Evolutionary conservation across 2,329 filamentous ascomycete species (phyloP).

Genomic region (Dactylellina cionopaga): DNA sequence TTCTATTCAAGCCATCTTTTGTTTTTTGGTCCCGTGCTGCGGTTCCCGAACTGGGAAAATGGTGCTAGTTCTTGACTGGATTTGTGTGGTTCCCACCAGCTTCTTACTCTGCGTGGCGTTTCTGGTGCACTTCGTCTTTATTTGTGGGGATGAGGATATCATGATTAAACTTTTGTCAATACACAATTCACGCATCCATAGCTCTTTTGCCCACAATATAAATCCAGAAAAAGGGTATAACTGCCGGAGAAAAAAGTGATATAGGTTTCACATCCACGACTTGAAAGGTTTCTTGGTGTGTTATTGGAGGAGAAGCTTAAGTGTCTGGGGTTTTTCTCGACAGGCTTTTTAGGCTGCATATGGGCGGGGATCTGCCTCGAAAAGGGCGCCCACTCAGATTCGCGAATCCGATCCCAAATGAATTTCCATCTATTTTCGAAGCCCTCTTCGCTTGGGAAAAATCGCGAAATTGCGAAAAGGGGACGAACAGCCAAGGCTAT

Average conservation of each 20-base stretch:
- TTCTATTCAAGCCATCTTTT: no score
- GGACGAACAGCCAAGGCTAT: not conserved
- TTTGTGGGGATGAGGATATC: no score
- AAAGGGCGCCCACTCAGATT: constrained; percentile 17
- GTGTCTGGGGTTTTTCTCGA: constrained; percentile 16
- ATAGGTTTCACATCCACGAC: constrained; percentile 25
- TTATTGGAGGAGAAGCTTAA: constrained; percentile 10
- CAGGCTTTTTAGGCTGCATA: constrained; percentile 26
- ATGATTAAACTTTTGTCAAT: no score
- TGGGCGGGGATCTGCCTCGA: no score
- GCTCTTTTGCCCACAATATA: not conserved
- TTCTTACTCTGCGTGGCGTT: not conserved
- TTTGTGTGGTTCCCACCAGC: not conserved
- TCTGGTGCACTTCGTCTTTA: not conserved
- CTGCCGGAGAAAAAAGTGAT: constrained; percentile 42
- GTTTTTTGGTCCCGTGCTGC: not conserved
- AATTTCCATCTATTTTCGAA: not conserved
- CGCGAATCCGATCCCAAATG: constrained; percentile 3
- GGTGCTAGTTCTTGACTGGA: not conserved
- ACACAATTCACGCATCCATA: no score
- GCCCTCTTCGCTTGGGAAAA: not conserved
- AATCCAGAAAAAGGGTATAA: constrained; percentile 10
- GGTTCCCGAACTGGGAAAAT: not conserved
- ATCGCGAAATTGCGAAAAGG: constrained; percentile 10
- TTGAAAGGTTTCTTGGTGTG: constrained; percentile 2